Conservation (phyloP, 2,329 filamentous ascomycete genomes). For the Colletotrichum echinochloae region DNA sequence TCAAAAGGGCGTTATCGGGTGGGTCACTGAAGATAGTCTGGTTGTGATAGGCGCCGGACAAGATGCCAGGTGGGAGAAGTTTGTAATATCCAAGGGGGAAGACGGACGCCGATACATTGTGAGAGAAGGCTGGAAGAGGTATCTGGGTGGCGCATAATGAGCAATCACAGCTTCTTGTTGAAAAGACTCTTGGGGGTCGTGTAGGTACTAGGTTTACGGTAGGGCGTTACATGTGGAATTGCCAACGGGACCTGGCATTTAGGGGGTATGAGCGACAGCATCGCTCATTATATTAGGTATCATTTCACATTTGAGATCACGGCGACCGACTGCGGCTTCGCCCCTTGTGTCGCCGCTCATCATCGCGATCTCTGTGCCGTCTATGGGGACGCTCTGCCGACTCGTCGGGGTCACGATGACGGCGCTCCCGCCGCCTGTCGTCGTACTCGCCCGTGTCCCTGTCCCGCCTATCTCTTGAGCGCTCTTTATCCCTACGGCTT, state of each 20-base stretch:
- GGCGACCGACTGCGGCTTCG: conserved; percentile 42
- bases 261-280: conserved; percentile 29
- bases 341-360: conserved; percentile 37
- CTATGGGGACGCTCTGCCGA: conserved; percentile 44
- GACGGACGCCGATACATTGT: conserved; percentile 75
- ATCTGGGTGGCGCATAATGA: conserved; percentile 63
- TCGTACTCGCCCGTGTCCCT: conserved; percentile 43
- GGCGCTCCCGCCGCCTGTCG: conserved; percentile 44
- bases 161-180: not conserved
- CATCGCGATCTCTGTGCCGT: conserved; percentile 42
- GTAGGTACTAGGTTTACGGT: conserved; percentile 6
- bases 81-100: conserved; percentile 75
- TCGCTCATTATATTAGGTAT: conserved; percentile 15
- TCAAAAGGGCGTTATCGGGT: conserved; percentile 87
- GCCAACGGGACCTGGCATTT: conserved; percentile 20
- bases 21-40: conserved; percentile 80
- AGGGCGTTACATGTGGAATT: conserved; percentile 19
- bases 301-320: conserved; percentile 14
- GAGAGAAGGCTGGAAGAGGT: conserved; percentile 86
- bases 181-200: not conserved
- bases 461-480: conserved; percentile 42
- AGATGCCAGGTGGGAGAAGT: conserved; percentile 90
- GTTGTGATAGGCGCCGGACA: conserved; percentile 82
- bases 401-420: conserved; percentile 47
- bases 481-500: conserved; percentile 45